Evolutionary conservation across 2,329 filamentous ascomycete genomes (phyloP), one percentile per base, ranked within the genome.

Genomic region (Tolypocladium inflatum): DNA sequence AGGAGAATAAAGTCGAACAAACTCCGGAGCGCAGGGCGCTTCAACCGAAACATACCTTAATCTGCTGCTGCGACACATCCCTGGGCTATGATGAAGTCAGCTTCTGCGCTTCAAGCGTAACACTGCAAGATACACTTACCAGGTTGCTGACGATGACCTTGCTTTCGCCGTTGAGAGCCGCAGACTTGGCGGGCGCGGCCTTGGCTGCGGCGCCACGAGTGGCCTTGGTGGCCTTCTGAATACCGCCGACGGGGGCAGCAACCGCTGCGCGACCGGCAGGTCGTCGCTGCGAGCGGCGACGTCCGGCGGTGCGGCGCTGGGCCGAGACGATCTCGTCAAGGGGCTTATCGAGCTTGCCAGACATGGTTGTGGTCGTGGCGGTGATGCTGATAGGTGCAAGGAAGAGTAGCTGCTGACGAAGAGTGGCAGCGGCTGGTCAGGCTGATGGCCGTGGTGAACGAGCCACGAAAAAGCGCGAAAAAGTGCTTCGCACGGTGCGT

Each of bases 21-120:
- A 87, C 81, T 84, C 85, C 84, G 74, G 81, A 82, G 80, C 85
- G 80, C 76, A 71, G 76, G 78, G 75, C 71, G 84, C 86, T 87
- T 87, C 81, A 88, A 84, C 81, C 86, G 91, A 89, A 91, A 99
- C 94, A 95, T 99, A 99, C 94, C 94, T 99, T 97, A 81, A 99
- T 95, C 87, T 95, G 90, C 80, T 80, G 80, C 84, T 97, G 93
- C 78, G 86, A 90, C 76, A 99, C 91, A 86, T 99, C 94, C 80
- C 88, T 87, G 74, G 94, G 94, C 91, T 97, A 82, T 54, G 52
- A 61, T 52, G 23, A 39, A n/a, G 13, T 43, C 26, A 38, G 6
- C 43, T 13, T 38, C 3, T 54, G 54, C 43, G 3, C 23, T 33
- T 41, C 17, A 21, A 23, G 10, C 9, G 26, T 37, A 19, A 54